These are phyloP conservation scores for Suillus clintonianus DNA, from an alignment of 768 basidiomycete species.

Conservation along the genomic window DNA sequence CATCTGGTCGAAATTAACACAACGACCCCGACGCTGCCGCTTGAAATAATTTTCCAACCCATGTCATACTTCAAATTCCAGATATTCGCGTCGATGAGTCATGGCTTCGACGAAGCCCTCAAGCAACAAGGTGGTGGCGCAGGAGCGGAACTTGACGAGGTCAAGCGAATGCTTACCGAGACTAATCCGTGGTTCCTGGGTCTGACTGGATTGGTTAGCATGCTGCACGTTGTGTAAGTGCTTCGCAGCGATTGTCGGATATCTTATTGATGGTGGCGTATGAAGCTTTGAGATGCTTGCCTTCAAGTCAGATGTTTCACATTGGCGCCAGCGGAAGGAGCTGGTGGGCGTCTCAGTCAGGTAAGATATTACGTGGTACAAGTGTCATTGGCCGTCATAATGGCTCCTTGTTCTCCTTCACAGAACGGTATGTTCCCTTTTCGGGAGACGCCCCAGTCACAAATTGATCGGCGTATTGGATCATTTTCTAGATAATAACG, in stretches of 20 bases:
- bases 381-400: conserved; percentile 9
- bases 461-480: conserved; percentile 13
- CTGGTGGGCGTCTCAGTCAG: conserved; percentile 94
- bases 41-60: conserved; percentile 83
- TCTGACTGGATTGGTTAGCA: conserved; percentile 79
- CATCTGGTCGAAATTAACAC: conserved; percentile 83
- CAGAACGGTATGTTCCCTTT: conserved; percentile 53
- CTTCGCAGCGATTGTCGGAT: conserved; percentile 5
- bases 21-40: conserved; percentile 76
- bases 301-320: conserved; percentile 92
- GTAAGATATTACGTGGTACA: conserved; percentile 40
- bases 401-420: conserved; percentile 21
- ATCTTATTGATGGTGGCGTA: conserved; percentile 11
- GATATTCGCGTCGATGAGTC: conserved; percentile 80
- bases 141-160: conserved; percentile 83
- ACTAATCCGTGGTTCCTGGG: conserved; percentile 88
- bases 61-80: conserved; percentile 89
- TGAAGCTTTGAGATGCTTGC: conserved; percentile 91
- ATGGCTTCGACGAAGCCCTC: conserved; percentile 85
- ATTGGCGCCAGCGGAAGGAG: conserved; percentile 94
- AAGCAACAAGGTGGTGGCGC: conserved; percentile 66
- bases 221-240: conserved; percentile 84
- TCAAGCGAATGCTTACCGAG: conserved; percentile 92
- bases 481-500: conserved; percentile 62
- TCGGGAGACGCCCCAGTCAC: conserved; percentile 10